Evolutionary conservation across 2,329 filamentous ascomycete species (phyloP).

Genomic region (Alternaria sp.): DNA sequence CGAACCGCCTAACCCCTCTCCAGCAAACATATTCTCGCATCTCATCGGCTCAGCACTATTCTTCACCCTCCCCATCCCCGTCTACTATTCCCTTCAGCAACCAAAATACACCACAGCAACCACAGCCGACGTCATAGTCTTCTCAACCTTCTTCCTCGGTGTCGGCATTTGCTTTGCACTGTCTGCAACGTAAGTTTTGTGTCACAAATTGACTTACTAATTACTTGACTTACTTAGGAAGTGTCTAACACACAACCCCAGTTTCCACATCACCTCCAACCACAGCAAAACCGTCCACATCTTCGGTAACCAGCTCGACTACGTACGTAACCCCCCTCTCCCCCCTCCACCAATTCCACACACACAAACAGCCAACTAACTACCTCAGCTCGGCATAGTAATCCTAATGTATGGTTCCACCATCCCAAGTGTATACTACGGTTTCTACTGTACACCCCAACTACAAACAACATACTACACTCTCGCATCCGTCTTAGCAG

Average conservation of each 20-base stretch:
- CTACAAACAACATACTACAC: slow-evolving; percentile 1
- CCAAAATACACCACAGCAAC: not conserved
- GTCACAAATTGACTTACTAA: too few species aligned
- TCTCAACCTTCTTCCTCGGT: slow-evolving; percentile 1
- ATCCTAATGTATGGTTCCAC: slow-evolving; percentile 3
- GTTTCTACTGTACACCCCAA: not conserved
- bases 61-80: not conserved
- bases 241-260: not conserved
- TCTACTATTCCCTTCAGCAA: not conserved
- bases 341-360: too few species aligned
- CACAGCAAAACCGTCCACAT: not conserved
- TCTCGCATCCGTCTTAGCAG: not conserved
- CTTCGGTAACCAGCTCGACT: slow-evolving; percentile 3
- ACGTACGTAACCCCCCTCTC: not conserved
- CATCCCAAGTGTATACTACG: slow-evolving; percentile 1
- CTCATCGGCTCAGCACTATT: not conserved
- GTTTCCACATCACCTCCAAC: slow-evolving; percentile 1
- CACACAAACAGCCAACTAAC: not conserved
- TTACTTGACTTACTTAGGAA: too few species aligned
- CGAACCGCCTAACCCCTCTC: not conserved
- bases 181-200: not conserved
- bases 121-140: not conserved
- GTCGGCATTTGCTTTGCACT: not conserved
- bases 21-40: slow-evolving; percentile 2
- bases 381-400: not conserved